phyloP scores from a whole-genome alignment of 257 asterid genomes.

The Dorcoceras hygrometricum region DNA sequence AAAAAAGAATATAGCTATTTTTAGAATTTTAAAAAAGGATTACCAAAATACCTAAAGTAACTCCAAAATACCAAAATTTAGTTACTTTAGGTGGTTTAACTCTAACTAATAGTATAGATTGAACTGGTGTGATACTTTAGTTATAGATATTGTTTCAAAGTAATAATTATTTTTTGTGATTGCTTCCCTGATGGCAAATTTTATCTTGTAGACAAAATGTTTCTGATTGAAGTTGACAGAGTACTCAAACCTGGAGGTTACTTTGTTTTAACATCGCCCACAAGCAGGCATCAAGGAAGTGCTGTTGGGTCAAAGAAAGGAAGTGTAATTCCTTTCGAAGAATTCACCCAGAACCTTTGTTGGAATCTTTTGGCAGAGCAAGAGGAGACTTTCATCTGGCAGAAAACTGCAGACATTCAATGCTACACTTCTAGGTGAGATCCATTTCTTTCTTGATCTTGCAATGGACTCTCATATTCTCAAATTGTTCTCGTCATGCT shows the following conservation, averaged over 20 bases:
- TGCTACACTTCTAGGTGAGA: conserved; percentile 74
- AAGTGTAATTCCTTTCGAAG: conserved; percentile 58
- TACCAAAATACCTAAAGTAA: too few species aligned
- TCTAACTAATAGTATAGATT: too few species aligned
- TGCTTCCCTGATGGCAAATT: conserved; percentile 26
- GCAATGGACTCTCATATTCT: not conserved
- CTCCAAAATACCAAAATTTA: too few species aligned
- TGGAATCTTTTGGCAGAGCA: conserved; percentile 79
- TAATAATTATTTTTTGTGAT: not conserved
- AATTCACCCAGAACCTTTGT: conserved; percentile 62
- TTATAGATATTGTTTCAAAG: not conserved
- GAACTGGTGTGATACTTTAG: not conserved
- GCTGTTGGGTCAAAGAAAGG: conserved; percentile 44
- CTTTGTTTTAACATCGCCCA: conserved; percentile 80
- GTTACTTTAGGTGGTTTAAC: too few species aligned
- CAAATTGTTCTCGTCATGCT: conserved; percentile 17
- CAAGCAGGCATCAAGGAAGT: conserved; percentile 55
- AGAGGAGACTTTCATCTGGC: conserved; percentile 89
- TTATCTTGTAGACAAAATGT: conserved; percentile 65
- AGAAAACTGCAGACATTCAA: conserved; percentile 66
- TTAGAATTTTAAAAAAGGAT: too few species aligned
- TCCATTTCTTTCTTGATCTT: conserved; percentile 10
- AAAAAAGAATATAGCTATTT: too few species aligned
- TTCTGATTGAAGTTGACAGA: conserved; percentile 90
- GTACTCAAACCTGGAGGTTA: conserved; percentile 96